Conservation (phyloP, 805 yeast genomes). For the Ogataea ganodermae region DNA sequence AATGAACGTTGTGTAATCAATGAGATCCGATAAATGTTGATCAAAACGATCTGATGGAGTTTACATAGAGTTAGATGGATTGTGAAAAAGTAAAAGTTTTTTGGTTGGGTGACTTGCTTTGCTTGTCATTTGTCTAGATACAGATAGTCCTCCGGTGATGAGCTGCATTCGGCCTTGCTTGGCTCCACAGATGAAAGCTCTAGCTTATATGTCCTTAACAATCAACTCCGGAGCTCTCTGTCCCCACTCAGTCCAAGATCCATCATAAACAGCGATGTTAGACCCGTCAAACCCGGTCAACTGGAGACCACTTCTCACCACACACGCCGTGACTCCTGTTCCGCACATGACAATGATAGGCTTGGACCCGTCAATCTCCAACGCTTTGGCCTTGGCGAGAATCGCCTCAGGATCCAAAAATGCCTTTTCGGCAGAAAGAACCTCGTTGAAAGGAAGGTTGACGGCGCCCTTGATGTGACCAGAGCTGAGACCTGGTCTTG, state of each 20-base stretch:
- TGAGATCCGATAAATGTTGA: too few relatives aligned
- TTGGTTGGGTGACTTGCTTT: neutral
- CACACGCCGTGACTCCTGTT: conserved; percentile 93
- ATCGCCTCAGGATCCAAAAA: conserved; percentile 54
- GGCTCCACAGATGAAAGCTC: too few relatives aligned
- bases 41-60: too few relatives aligned
- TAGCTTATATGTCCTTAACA: conserved; percentile 38
- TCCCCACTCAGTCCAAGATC: conserved; percentile 90
- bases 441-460: conserved; percentile 71
- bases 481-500: conserved; percentile 81
- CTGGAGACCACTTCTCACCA: conserved; percentile 74
- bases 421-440: conserved; percentile 51
- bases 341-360: conserved; percentile 91
- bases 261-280: conserved; percentile 71
- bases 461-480: conserved; percentile 88
- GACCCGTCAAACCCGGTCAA: conserved; percentile 47
- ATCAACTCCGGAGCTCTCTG: conserved; percentile 66
- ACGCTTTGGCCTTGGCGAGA: conserved; percentile 44
- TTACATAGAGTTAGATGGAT: too few relatives aligned
- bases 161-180: too few relatives aligned
- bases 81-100: too few relatives aligned
- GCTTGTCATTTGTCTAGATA: neutral
- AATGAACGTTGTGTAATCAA: too few relatives aligned
- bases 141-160: too few relatives aligned
- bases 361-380: conserved; percentile 45